These are phyloP conservation scores for Polychytrium aggregatum DNA, from an alignment of 192 early-diverging fungal species.

Conservation along the genomic window DNA sequence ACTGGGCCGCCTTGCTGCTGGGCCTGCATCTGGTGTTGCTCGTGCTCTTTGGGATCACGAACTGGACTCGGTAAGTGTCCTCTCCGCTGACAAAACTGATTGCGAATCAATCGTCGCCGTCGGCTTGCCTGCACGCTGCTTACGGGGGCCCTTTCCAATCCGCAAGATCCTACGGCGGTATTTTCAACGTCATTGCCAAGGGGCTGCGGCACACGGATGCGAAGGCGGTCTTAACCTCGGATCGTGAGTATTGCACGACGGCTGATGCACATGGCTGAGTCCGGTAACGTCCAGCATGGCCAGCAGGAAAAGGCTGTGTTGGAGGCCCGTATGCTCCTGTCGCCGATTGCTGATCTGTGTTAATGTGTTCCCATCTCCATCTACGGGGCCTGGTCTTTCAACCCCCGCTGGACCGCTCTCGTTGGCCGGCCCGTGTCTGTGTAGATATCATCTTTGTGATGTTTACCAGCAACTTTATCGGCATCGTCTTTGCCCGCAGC, in stretches of 20 bases:
- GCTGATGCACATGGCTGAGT: no score
- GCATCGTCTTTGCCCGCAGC: conserved; percentile 75
- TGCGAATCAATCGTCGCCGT: no score
- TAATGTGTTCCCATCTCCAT: no score
- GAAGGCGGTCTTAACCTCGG: neutral
- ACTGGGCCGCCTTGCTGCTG: conserved; percentile 50
- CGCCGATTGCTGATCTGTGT: no score
- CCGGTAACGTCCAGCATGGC: no score
- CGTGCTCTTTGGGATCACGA: conserved; percentile 33
- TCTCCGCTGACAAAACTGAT: neutral
- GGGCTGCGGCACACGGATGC: conserved; percentile 5
- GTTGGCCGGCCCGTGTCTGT: no score
- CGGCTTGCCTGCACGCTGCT: no score
- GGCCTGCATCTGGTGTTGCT: conserved; percentile 50
- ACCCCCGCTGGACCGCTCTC: no score
- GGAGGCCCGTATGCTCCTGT: no score
- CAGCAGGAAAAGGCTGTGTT: no score
- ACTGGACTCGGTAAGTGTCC: conserved; percentile 12
- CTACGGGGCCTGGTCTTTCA: no score
- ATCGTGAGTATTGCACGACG: conserved; percentile 3
- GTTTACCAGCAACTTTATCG: conserved; percentile 83
- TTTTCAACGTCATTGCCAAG: neutral
- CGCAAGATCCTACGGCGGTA: conserved; percentile 10
- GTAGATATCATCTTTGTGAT: conserved; percentile 58
- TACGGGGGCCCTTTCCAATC: neutral